phyloP scores from a whole-genome alignment of 2,329 filamentous ascomycete genomes.

The Lachnellula hyalina region DNA sequence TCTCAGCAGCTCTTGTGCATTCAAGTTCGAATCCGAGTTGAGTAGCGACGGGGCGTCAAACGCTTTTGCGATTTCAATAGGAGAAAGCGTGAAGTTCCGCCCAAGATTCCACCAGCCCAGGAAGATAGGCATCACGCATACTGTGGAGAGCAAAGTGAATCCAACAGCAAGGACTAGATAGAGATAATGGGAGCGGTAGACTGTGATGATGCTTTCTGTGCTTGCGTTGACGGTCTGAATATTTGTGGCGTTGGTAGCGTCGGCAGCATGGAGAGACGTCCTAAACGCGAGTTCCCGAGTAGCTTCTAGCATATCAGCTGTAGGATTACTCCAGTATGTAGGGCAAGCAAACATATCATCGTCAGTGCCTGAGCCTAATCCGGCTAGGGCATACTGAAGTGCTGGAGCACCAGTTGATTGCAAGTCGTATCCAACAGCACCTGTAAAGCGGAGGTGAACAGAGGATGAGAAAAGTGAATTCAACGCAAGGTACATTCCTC shows the following conservation, averaged over 20 bases:
- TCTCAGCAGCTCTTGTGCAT: background rate
- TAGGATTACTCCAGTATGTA: slow-evolving; percentile 10
- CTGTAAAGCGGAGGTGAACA: background rate
- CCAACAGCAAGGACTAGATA: background rate
- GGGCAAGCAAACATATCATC: background rate
- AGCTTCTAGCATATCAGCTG: slow-evolving; percentile 8
- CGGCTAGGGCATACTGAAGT: background rate
- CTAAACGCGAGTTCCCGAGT: slow-evolving; percentile 9
- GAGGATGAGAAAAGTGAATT: background rate
- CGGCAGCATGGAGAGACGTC: slow-evolving; percentile 2
- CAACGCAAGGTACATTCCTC: slow-evolving; percentile 1
- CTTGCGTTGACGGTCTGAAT: background rate
- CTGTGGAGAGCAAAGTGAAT: background rate
- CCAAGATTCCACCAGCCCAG: slow-evolving; percentile 12
- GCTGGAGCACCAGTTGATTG: background rate
- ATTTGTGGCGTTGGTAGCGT: background rate
- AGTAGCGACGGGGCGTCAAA: slow-evolving; percentile 10
- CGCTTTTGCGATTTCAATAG: slow-evolving; percentile 14
- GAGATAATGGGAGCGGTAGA: slow-evolving; percentile 1
- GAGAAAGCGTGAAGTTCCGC: slow-evolving; percentile 4
- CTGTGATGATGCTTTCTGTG: background rate
- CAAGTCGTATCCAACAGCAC: background rate
- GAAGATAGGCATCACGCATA: slow-evolving; percentile 7
- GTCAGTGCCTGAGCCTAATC: background rate
- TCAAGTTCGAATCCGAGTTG: background rate